phyloP scores from a whole-genome alignment of 192 early-diverging fungal species.

The Phycomyces nitens region DNA sequence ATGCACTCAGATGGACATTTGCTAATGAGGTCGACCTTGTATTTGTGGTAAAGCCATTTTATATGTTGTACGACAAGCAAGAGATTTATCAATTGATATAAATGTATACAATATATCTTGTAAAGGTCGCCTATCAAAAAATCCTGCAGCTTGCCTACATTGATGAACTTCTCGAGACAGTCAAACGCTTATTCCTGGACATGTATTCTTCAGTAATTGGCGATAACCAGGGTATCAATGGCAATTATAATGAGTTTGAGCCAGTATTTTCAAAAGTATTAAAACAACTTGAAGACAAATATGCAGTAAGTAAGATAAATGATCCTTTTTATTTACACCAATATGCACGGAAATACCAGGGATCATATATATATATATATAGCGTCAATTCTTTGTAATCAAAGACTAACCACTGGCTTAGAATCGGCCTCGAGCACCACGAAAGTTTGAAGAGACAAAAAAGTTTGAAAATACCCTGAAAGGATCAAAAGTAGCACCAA shows the following conservation, averaged over 20 bases:
- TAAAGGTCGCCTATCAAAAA: constrained; percentile 81
- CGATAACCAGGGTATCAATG: constrained; percentile 21
- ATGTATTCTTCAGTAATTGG: constrained; percentile 48
- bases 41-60: constrained; percentile 67
- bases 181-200: constrained; percentile 63
- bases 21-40: constrained; percentile 79
- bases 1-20: constrained; percentile 75
- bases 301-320: constrained; percentile 41
- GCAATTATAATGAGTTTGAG: constrained; percentile 49
- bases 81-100: no score
- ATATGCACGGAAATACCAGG: no score
- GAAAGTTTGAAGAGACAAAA: constrained; percentile 78
- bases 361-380: no score
- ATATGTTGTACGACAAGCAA: no score
- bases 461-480: constrained; percentile 65
- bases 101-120: no score
- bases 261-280: constrained; percentile 68
- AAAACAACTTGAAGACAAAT: constrained; percentile 65
- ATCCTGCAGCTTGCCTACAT: constrained; percentile 81
- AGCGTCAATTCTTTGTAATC: no score
- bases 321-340: neutral
- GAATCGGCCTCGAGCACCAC: constrained; percentile 52
- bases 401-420: constrained; percentile 11
- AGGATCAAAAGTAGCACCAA: constrained; percentile 47
- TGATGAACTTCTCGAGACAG: constrained; percentile 72